Evolutionary conservation across 306 rosid genomes (phyloP), one percentile per base, ranked within the genome.

Genomic region (Glycine latifolia): DNA sequence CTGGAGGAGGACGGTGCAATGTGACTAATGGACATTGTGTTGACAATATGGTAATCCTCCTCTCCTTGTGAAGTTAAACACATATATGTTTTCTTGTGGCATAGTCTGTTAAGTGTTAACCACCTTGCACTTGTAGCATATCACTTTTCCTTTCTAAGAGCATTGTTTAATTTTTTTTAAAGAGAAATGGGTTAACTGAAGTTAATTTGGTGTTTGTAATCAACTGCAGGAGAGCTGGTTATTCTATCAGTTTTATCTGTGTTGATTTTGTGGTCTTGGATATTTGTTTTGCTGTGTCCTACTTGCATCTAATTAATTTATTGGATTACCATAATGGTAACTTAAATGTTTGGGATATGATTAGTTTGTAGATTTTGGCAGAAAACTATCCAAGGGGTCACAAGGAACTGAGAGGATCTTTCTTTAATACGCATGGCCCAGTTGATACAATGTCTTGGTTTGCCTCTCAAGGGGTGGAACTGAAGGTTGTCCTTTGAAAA

Each of bases 1-100:
- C 99, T 37, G 97, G 97, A 35, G 99, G 97, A 70, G 99, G 99
- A 55, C 85, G 97, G 35, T 95, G 99, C 88, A 95, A 95, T 78
- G 99, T 95, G 84, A 95, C 99, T 17, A 95, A 91, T 75, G 99
- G 99, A 65, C 95, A 90, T 79, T 90, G 82, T 79, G 59, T 72
- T 79, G 97, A 95, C 78, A 81, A 87, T 84, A 76, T 80, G 94
- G 97, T 95, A 85, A 54, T 80, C 76, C 39, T 46, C 13, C 52
- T 81, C 63, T 65, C 71, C 13, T 43, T 46, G n/a, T 65, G 14
- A 83, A 55, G 48, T 37, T 75, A 48, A 20, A 56, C 52, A 56
- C 52, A 48, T 8, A 31, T 7, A 71, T 37, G 62, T 81, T 77
- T 46, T 55, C 0, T 53, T 54, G 46, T 65, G 61, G 54, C 56